Conservation (phyloP, 345 rosid species). For the Pistacia integerrima region DNA sequence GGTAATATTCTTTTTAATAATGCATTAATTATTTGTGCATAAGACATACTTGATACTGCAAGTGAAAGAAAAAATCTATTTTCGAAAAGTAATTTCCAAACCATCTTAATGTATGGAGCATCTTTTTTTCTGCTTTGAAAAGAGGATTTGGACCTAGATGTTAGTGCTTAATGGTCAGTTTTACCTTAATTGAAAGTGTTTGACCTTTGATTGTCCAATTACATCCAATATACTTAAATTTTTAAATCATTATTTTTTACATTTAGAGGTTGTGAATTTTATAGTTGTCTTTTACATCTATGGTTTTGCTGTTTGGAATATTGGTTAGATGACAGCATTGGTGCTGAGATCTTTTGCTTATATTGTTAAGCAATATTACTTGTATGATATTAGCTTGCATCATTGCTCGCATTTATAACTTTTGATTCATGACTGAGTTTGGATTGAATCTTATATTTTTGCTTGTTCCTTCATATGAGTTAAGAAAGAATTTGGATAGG, state of each 20-base stretch:
- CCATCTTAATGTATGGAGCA: background rate
- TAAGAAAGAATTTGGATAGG: constrained; percentile 1
- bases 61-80: background rate
- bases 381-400: background rate
- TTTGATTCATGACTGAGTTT: background rate
- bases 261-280: background rate
- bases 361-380: background rate
- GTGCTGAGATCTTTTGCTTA: background rate
- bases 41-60: background rate
- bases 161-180: background rate
- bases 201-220: background rate
- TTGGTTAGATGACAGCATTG: background rate
- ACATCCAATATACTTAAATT: background rate
- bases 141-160: background rate
- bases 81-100: background rate
- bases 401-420: background rate
- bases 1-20: background rate
- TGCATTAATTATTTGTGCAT: background rate
- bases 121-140: background rate
- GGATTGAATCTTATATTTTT: background rate
- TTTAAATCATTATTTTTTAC: background rate
- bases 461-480: background rate
- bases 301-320: constrained; percentile 1
- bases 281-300: background rate
- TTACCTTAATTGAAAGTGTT: background rate